These are phyloP conservation scores for Rhododendron mucronatum DNA, from an alignment of 148 eudicot genomes.

Conservation along the genomic window DNA sequence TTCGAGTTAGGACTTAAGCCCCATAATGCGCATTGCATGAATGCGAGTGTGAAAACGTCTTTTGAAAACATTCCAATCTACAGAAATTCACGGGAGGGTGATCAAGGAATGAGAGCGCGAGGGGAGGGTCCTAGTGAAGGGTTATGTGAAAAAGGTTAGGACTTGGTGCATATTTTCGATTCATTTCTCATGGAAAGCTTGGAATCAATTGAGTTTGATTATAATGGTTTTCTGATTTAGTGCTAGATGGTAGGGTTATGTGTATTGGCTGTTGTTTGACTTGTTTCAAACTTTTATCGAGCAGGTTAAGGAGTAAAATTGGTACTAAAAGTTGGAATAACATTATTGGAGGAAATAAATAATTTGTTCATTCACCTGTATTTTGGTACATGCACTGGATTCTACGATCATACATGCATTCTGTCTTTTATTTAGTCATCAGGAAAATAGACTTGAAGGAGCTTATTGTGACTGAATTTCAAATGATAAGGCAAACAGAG, in stretches of 20 bases:
- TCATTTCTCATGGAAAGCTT: neutral
- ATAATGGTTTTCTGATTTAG: neutral
- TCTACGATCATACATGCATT: neutral
- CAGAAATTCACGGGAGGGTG: neutral
- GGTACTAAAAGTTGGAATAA: neutral
- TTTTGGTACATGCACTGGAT: neutral
- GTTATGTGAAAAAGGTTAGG: neutral
- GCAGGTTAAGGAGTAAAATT: neutral
- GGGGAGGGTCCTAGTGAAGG: neutral
- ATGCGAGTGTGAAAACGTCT: neutral
- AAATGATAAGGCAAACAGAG: neutral
- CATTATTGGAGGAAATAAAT: neutral
- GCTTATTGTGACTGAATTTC: neutral
- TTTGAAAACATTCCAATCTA: neutral
- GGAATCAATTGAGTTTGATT: neutral
- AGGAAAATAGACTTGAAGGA: neutral
- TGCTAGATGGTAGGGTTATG: neutral
- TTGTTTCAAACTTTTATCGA: neutral
- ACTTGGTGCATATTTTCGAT: neutral
- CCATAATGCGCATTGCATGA: neutral
- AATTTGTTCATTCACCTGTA: neutral
- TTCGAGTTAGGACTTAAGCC: neutral
- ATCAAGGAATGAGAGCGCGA: neutral
- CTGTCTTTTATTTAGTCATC: neutral
- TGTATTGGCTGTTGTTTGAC: neutral